Conservation (phyloP, 805 yeast species). For the Schizosaccharomyces japonicus region DNA sequence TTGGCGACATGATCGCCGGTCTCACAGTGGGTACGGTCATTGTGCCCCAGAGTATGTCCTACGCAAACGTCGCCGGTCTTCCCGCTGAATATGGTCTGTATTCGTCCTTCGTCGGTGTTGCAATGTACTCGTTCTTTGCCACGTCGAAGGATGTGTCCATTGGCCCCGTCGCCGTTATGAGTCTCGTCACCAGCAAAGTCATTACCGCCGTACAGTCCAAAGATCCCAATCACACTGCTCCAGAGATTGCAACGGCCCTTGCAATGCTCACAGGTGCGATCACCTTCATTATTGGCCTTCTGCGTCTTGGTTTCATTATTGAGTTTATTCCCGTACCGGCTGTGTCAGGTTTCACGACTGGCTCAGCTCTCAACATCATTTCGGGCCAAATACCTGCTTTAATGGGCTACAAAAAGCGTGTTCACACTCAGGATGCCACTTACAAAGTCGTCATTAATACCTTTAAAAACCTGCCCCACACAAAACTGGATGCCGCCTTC, state of each 20-base stretch:
- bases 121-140: conserved; percentile 73
- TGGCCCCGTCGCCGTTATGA: conserved; percentile 95
- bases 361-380: conserved; percentile 67
- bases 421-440: conserved; percentile 51
- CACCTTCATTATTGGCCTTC: conserved; percentile 56
- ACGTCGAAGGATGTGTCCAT: conserved; percentile 87
- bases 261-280: conserved; percentile 69
- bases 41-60: conserved; percentile 91
- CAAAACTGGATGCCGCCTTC: conserved; percentile 68
- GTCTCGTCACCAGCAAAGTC: conserved; percentile 59
- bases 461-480: conserved; percentile 42
- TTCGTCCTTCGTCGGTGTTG: conserved; percentile 77
- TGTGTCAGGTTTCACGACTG: conserved; percentile 83
- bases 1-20: conserved; percentile 72
- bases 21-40: conserved; percentile 78
- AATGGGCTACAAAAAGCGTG: conserved; percentile 42
- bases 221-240: conserved; percentile 28
- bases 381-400: conserved; percentile 70
- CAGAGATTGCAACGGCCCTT: conserved; percentile 56
- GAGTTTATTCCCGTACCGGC: conserved; percentile 82
- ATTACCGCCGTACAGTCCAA: conserved; percentile 36
- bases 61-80: conserved; percentile 66
- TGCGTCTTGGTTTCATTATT: conserved; percentile 66
- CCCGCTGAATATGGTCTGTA: conserved; percentile 69
- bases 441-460: conserved; percentile 47